Percentiles rank a stretch among this genome's conserved stretches.
Evolutionary conservation across 1,139 yeast genomes (phyloP).

Genomic region (Candida gigantensis): DNA sequence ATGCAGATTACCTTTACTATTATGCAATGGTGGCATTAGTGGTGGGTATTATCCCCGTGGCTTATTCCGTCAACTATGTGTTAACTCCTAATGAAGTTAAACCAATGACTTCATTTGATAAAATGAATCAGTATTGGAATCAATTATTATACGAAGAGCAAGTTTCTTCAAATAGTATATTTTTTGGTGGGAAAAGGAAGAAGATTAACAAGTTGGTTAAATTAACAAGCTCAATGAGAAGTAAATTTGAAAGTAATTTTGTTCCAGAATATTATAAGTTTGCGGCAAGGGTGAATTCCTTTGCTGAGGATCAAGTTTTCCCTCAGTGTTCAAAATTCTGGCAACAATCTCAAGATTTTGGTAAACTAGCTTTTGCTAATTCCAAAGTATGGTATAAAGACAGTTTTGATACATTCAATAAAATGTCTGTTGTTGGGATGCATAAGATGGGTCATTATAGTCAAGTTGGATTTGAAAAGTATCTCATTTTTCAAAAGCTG

Average conservation of each 20-base stretch:
- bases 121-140: conserved; percentile 14
- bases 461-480: conserved; percentile 3
- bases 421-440: conserved; percentile 1
- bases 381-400: conserved; percentile 3
- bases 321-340: conserved; percentile 1
- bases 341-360: conserved; percentile 2
- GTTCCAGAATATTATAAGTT: neutral
- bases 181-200: conserved; percentile 10
- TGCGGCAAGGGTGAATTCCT: neutral
- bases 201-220: conserved; percentile 10
- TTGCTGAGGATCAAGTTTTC: neutral
- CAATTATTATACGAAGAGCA: conserved; percentile 17
- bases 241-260: neutral
- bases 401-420: neutral
- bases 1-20: conserved; percentile 23
- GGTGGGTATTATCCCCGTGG: conserved; percentile 12
- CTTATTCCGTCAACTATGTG: conserved; percentile 6
- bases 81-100: conserved; percentile 4
- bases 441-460: conserved; percentile 1
- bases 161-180: conserved; percentile 3
- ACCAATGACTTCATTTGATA: conserved; percentile 12
- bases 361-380: neutral
- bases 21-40: conserved; percentile 15
- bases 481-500: conserved; percentile 1
- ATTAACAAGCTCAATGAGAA: conserved; percentile 4